These are phyloP conservation scores for Apostasia ramifera DNA, from an alignment of 106 monocot genomes.

Conservation along the genomic window DNA sequence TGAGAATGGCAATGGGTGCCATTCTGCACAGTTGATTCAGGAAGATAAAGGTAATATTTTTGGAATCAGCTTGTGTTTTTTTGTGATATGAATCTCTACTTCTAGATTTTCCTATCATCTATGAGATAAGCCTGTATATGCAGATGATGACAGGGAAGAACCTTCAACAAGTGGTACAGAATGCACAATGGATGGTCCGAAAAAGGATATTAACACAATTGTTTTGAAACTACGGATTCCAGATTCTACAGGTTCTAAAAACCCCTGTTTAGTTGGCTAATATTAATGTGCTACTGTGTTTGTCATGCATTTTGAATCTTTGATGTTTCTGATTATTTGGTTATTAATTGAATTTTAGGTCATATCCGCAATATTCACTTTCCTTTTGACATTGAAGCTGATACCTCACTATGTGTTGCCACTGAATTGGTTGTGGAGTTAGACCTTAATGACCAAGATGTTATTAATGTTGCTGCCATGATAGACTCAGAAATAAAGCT, in stretches of 20 bases:
- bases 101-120: neutral
- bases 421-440: constrained; percentile 65
- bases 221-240: constrained; percentile 45
- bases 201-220: constrained; percentile 45
- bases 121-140: constrained; percentile 2
- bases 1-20: constrained; percentile 10
- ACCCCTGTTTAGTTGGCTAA: no score
- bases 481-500: constrained; percentile 65
- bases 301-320: neutral
- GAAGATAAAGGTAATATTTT: constrained; percentile 15
- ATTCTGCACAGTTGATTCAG: constrained; percentile 4
- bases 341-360: constrained; percentile 22
- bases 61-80: no score
- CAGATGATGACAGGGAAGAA: constrained; percentile 19
- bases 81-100: no score
- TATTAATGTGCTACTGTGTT: neutral
- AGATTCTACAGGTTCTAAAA: constrained; percentile 49
- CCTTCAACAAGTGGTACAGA: constrained; percentile 20
- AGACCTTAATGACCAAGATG: constrained; percentile 58
- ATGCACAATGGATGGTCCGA: constrained; percentile 47
- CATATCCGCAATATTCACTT: constrained; percentile 55
- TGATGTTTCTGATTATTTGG: neutral
- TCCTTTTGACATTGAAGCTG: constrained; percentile 63
- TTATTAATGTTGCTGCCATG: constrained; percentile 61
- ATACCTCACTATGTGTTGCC: constrained; percentile 62